Base-by-base conservation (phyloP, 768 basidiomycete species). In the Lentinus brumalis region DNA sequence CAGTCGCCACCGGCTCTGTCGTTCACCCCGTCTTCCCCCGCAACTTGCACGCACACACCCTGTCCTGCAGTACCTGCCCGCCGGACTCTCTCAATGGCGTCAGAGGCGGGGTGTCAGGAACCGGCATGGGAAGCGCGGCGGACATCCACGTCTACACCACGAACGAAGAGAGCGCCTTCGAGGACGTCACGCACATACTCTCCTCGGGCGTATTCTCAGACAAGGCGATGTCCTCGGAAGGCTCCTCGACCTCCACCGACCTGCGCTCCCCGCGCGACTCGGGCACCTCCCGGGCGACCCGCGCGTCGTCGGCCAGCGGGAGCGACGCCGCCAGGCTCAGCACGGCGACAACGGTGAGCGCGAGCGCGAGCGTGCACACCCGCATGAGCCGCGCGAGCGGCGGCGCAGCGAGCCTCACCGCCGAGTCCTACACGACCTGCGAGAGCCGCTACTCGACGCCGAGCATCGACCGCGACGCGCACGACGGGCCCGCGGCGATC, bases 151-250 rank as follows among this genome's bases (percentile, higher is more conserved):
- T 62, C 39, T 56, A 57, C 51, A 59, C 60, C 15, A 60, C 57
- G 7, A 60, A 64, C 51, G 45, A 62, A 14, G 64, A 64, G 3
- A 63, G 63, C 29, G 56, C 57, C 12, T 68, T 66, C 57, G 69
- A 71, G 41, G 69, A 70, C 51, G 67, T 71, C 35, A 70, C 70
- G 12, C 69, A 70, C 52, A 64, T 71, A 42, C 61, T 71, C 50
- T 62, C 70, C 3, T 54, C 65, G 21, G 52, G 63, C 47, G 53
- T 64, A 0, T 65, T 67, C 57, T 42, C 57, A 32, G n/a, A 31
- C 38, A 21, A 35, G 15, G 14, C 5, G 3, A 26, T 26, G 9
- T 29, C 46, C 10, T 8, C 10, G 8, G 31, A 52, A 14, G 39
- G 16, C 5, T 31, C 31, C 3, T 52, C 51, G n/a, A 9, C 31